A percentile compares a stretch with the other conserved stretches of the same genome.
Evolutionary conservation across 768 basidiomycete genomes (phyloP).

Genomic region (Suillus hirtellus): DNA sequence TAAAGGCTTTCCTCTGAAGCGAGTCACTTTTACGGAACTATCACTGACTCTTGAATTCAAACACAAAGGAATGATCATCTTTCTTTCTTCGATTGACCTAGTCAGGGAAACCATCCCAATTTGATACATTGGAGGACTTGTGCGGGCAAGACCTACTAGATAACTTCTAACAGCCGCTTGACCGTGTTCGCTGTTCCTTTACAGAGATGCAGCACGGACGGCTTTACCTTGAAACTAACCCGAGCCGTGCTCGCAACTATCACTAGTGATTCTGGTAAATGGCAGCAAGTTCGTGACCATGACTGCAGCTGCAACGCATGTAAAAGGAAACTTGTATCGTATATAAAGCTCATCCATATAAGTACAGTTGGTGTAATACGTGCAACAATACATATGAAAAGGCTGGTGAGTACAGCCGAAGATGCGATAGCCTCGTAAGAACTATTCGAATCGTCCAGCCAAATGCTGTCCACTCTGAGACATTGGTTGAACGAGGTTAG

Average conservation of each 20-base stretch:
- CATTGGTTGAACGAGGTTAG: too few species aligned
- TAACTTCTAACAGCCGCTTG: not conserved
- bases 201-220: not conserved
- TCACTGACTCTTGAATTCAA: too few species aligned
- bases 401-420: not conserved
- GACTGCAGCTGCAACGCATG: too few species aligned
- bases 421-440: not conserved
- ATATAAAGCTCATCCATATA: conserved; percentile 15
- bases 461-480: too few species aligned
- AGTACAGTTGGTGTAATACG: conserved; percentile 15
- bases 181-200: not conserved
- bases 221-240: not conserved
- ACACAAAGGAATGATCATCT: too few species aligned
- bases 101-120: too few species aligned
- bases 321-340: conserved; percentile 1
- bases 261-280: too few species aligned
- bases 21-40: too few species aligned
- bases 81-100: too few species aligned
- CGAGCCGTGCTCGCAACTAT: not conserved
- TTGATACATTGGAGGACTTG: not conserved
- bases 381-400: conserved; percentile 14
- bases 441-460: too few species aligned
- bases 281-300: too few species aligned
- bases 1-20: too few species aligned
- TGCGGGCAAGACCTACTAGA: not conserved